Conservation (phyloP, 495 filamentous ascomycete genomes). For the Neurospora cerealis region DNA sequence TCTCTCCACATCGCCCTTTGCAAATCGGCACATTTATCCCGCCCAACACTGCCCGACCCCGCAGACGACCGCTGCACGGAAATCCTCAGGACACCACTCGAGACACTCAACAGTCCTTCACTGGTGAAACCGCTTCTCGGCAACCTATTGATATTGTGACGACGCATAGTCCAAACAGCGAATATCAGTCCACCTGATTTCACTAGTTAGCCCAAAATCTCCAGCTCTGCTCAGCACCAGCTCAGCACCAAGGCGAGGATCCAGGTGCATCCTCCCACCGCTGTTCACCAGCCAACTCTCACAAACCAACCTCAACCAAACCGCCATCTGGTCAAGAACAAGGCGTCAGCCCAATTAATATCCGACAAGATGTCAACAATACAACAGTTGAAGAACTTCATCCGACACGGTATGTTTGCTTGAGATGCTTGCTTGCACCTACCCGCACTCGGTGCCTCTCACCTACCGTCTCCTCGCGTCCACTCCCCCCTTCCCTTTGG, state of each 20-base stretch:
- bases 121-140: neutral
- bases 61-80: neutral
- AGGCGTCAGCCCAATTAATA: neutral
- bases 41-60: neutral
- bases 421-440: slow-evolving; percentile 1
- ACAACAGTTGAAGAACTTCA: slow-evolving; percentile 82
- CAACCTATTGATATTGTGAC: neutral
- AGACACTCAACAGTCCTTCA: neutral
- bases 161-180: neutral
- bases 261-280: neutral
- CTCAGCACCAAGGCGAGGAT: neutral
- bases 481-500: neutral
- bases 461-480: neutral
- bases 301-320: neutral
- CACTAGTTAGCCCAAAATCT: neutral
- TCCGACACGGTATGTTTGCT: slow-evolving; percentile 66
- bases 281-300: neutral
- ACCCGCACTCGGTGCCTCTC: neutral
- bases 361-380: slow-evolving; percentile 60
- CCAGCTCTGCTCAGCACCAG: neutral
- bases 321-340: neutral
- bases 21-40: neutral
- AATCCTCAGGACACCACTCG: neutral
- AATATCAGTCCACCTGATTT: neutral
- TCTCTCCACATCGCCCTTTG: neutral